Evolutionary conservation across 176 grass and related monocot species (phyloP).

Genomic region (Phoenix roebelenii): DNA sequence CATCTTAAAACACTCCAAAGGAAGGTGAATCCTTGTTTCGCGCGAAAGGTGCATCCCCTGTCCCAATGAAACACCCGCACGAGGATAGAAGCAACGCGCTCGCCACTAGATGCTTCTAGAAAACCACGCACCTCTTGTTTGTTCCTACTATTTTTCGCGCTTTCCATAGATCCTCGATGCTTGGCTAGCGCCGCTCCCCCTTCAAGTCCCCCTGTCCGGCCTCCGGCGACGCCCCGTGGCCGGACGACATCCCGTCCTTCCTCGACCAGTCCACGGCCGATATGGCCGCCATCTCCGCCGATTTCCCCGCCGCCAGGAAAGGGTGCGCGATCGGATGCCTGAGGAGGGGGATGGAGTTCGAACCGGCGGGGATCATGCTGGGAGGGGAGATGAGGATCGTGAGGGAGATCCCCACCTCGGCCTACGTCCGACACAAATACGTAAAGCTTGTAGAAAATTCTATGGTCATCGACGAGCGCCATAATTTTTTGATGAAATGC

Average conservation of each 20-base stretch:
- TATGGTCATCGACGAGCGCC: too few relatives aligned
- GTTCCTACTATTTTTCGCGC: too few relatives aligned
- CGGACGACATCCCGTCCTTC: slow-evolving; percentile 60
- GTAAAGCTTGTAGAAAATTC: too few relatives aligned
- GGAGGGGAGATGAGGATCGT: slow-evolving; percentile 91
- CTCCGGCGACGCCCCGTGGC: slow-evolving; percentile 53
- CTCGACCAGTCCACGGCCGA: slow-evolving; percentile 52
- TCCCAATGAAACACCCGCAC: too few relatives aligned
- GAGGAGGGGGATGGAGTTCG: slow-evolving; percentile 72
- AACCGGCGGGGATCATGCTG: slow-evolving; percentile 76
- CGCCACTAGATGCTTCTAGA: too few relatives aligned
- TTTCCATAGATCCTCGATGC: slow-evolving; percentile 32
- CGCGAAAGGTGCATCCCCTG: too few relatives aligned
- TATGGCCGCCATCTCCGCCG: slow-evolving; percentile 61
- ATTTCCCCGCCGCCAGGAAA: neutral
- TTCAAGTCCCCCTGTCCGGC: slow-evolving; percentile 80
- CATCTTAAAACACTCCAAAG: too few relatives aligned
- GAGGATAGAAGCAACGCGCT: too few relatives aligned
- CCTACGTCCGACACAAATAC: slow-evolving; percentile 33
- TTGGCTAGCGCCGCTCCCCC: slow-evolving; percentile 58
- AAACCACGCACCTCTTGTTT: too few relatives aligned
- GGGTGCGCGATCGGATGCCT: slow-evolving; percentile 74
- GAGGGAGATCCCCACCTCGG: slow-evolving; percentile 80
- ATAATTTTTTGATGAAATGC: too few relatives aligned
- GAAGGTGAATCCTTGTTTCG: too few relatives aligned